These are phyloP conservation scores for Melaleuca alternifolia DNA, from an alignment of 345 rosid species.

Conservation along the genomic window DNA sequence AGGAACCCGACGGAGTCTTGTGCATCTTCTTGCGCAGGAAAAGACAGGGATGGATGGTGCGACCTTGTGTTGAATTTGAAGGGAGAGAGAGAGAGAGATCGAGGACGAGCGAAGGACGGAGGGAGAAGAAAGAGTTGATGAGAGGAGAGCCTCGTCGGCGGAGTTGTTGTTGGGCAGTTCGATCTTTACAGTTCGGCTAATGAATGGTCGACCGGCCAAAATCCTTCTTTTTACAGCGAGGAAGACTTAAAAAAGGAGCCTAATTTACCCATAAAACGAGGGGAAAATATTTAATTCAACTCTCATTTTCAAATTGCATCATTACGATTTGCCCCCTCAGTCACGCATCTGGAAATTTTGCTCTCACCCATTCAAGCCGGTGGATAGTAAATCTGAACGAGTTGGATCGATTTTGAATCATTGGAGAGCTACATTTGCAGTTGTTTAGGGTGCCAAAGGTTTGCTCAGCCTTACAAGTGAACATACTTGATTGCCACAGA, in stretches of 20 bases:
- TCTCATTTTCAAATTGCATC: background rate
- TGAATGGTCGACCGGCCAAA: background rate
- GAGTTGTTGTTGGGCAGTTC: background rate
- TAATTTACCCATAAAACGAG: background rate
- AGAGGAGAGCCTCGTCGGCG: background rate
- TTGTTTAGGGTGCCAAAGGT: too few relatives aligned
- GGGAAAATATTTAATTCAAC: background rate
- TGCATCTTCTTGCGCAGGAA: constrained; percentile 25
- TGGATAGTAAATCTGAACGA: background rate
- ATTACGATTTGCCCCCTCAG: background rate
- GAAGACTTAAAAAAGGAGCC: background rate
- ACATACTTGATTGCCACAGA: background rate
- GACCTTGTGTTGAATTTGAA: background rate
- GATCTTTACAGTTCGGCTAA: background rate
- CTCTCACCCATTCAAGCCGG: too few relatives aligned
- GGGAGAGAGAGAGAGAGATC: too few relatives aligned
- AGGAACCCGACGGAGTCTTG: constrained; percentile 34
- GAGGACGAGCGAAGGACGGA: too few relatives aligned
- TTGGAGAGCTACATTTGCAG: background rate
- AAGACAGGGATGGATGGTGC: background rate
- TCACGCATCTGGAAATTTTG: background rate
- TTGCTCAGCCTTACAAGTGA: too few relatives aligned
- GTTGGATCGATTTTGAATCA: background rate
- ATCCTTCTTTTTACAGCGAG: background rate
- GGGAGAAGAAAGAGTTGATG: too few relatives aligned